phyloP scores from a whole-genome alignment of 1,139 yeast genomes.

The Saccharomyces hybrid region DNA sequence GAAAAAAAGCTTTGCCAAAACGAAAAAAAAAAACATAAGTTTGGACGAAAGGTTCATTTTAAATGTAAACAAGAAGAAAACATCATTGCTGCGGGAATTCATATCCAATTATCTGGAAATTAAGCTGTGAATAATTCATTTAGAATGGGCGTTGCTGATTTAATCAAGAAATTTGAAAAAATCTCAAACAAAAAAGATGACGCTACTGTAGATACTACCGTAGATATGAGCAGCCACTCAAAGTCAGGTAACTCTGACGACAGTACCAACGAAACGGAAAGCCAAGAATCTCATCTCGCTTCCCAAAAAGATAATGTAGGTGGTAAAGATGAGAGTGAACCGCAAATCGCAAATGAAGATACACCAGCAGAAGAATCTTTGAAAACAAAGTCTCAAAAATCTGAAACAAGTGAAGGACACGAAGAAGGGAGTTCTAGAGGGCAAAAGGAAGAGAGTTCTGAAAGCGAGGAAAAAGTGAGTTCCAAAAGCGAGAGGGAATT shows the following conservation, averaged over 20 bases:
- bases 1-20: background rate
- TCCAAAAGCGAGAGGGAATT: background rate
- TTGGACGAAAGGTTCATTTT: background rate
- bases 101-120: background rate
- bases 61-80: background rate
- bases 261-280: background rate
- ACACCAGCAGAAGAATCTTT: background rate
- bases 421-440: background rate
- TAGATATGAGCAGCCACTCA: background rate
- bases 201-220: background rate
- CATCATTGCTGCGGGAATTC: background rate
- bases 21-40: background rate
- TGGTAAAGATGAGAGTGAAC: background rate
- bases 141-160: conserved; percentile 33
- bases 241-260: background rate
- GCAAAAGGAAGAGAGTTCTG: background rate
- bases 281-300: background rate
- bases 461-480: background rate
- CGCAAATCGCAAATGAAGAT: background rate
- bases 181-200: conserved; percentile 15
- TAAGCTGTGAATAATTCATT: background rate
- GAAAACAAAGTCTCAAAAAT: background rate
- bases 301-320: background rate
- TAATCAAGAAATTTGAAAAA: conserved; percentile 32
- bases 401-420: background rate